These are phyloP conservation scores for Macrocybe gigantea DNA, from an alignment of 768 basidiomycete species.

Conservation along the genomic window DNA sequence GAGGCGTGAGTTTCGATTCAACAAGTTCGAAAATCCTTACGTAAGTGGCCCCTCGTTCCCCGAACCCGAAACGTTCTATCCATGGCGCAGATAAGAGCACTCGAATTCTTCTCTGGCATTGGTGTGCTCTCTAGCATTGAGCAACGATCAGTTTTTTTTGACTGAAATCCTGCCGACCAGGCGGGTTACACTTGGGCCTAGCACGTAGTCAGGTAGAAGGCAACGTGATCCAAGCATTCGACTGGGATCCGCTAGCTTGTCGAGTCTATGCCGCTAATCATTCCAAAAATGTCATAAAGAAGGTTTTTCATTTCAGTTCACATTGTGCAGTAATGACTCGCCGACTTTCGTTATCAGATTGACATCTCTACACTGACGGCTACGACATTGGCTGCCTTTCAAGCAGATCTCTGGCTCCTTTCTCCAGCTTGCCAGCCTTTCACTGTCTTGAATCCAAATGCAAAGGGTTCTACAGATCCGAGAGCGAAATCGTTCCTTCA, in stretches of 20 bases:
- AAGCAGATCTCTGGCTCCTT: slow-evolving; percentile 68
- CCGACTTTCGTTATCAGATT: slow-evolving; percentile 24
- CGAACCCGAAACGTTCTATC: background rate
- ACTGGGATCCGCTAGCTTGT: slow-evolving; percentile 77
- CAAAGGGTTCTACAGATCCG: slow-evolving; percentile 67
- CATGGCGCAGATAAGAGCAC: slow-evolving; percentile 13
- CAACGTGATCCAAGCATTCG: slow-evolving; percentile 61
- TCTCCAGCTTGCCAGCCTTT: slow-evolving; percentile 86
- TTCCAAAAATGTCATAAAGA: slow-evolving; percentile 38
- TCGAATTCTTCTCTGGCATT: slow-evolving; percentile 81
- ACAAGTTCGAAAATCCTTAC: too few species aligned
- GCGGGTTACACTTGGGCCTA: slow-evolving; percentile 70
- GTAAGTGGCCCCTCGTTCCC: too few species aligned
- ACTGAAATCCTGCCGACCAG: slow-evolving; percentile 25
- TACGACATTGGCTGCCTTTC: slow-evolving; percentile 32
- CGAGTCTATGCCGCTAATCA: slow-evolving; percentile 64
- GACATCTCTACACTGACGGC: slow-evolving; percentile 61
- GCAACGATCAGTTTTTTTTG: background rate
- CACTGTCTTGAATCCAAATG: slow-evolving; percentile 68
- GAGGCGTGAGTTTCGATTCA: too few species aligned
- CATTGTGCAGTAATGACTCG: slow-evolving; percentile 1
- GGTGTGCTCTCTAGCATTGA: slow-evolving; percentile 33
- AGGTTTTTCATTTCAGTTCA: slow-evolving; percentile 27
- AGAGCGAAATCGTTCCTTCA: slow-evolving; percentile 74
- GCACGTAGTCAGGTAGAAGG: slow-evolving; percentile 41